Evolutionary conservation across 2,329 filamentous ascomycete species (phyloP).

Genomic region (Trichoderma sp.): DNA sequence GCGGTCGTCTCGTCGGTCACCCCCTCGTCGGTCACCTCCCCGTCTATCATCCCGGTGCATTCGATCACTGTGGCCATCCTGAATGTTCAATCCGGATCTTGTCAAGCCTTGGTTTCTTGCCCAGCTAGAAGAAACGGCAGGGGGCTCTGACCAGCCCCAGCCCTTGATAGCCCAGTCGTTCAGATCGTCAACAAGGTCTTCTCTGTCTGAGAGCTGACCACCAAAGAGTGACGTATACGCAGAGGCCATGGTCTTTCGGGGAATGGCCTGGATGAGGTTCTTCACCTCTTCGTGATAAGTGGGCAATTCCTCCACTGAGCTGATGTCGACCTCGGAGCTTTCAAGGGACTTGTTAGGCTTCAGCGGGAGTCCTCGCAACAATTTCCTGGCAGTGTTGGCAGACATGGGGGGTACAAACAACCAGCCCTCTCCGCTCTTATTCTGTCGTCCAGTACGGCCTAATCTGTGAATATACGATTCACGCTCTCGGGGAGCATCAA

Average conservation of each 20-base stretch:
- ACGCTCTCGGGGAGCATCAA: conserved; percentile 65
- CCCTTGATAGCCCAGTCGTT: conserved; percentile 57
- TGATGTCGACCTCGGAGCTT: conserved; percentile 57
- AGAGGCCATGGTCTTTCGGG: conserved; percentile 38
- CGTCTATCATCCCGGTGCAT: conserved; percentile 18
- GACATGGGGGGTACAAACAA: conserved; percentile 65
- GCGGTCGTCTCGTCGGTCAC: conserved; percentile 28
- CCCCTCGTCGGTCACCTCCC: conserved; percentile 5
- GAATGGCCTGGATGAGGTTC: conserved; percentile 49
- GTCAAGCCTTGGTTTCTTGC: conserved; percentile 41
- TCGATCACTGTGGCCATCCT: conserved; percentile 27
- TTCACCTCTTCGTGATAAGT: conserved; percentile 50
- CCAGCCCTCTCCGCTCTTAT: conserved; percentile 73
- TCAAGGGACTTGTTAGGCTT: conserved; percentile 57
- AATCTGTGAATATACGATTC: conserved; percentile 79
- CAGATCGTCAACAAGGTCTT: conserved; percentile 51
- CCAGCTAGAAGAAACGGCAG: conserved; percentile 41
- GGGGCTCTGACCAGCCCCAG: conserved; percentile 57
- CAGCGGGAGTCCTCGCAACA: conserved; percentile 65
- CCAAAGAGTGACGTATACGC: conserved; percentile 65
- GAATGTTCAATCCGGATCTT: conserved; percentile 44
- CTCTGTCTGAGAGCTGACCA: conserved; percentile 47
- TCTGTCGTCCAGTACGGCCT: conserved; percentile 75
- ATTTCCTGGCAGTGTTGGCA: conserved; percentile 49
- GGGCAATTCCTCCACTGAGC: conserved; percentile 52